These are phyloP conservation scores for Rhododendron williamsianum DNA, from an alignment of 148 eudicot genomes.

Conservation along the genomic window DNA sequence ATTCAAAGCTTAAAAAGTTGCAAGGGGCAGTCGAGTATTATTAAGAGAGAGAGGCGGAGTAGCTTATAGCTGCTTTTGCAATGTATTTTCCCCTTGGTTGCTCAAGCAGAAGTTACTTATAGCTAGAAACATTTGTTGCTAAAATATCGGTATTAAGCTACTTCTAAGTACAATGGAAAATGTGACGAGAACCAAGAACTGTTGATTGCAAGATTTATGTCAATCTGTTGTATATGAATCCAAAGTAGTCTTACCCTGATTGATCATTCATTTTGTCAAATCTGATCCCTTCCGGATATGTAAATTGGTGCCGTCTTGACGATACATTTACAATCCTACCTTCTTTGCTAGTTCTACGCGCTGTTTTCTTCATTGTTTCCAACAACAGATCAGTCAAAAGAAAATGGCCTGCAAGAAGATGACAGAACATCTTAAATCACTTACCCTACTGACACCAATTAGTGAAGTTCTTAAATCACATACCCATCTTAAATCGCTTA, in stretches of 20 bases:
- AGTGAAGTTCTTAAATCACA: background rate
- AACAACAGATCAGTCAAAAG: conserved; percentile 67
- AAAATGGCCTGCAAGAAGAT: conserved; percentile 68
- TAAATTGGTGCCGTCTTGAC: conserved; percentile 61
- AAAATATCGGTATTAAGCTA: no score
- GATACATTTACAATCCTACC: conserved; percentile 87
- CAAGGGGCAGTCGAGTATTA: background rate
- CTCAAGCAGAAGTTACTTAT: background rate
- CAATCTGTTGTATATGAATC: background rate
- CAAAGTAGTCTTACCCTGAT: conserved; percentile 21
- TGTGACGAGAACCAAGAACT: background rate
- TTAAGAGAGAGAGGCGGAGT: background rate
- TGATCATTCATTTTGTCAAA: conserved; percentile 48
- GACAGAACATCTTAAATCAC: conserved; percentile 12
- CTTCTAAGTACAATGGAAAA: background rate
- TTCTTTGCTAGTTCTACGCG: conserved; percentile 46
- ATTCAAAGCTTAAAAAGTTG: background rate
- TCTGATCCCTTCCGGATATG: conserved; percentile 76
- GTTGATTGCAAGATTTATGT: background rate
- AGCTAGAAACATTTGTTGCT: background rate
- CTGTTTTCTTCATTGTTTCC: conserved; percentile 77
- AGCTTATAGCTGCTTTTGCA: background rate
- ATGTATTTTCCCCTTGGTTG: background rate
- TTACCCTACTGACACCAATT: background rate
- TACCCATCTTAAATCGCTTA: background rate